Evolutionary conservation across 2,329 filamentous ascomycete species (phyloP), one percentile per base, ranked within the genome.

Genomic region (Rutstroemia sp.): DNA sequence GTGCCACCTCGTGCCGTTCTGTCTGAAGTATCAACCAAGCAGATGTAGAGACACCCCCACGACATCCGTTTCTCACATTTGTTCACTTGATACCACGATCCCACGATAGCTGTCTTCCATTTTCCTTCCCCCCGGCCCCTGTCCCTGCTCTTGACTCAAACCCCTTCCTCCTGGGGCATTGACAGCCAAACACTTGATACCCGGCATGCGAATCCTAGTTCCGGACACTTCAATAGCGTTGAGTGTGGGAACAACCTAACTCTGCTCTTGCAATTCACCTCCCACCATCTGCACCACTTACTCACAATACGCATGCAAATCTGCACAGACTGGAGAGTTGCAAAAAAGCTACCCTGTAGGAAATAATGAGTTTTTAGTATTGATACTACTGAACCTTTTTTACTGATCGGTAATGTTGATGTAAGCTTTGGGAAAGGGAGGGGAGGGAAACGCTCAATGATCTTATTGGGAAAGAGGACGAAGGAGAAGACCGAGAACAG

Each of bases 121-220:
- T 27, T 27, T 8, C 30, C 30, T 34, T 34, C 12, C 30, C 9
- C 8, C 9, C 1, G 8, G 10, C 30, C 30, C 30, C 30, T 27
- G 25, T 27, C 30, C 30, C 30, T 34, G 30, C 30, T 34, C 30
- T 34, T 34, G 30, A 34, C 30, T 34, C 30, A 34, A 34, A 34
- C 39, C 17, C 38, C 14, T 42, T 5, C 14, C 39, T 9, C 8
- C 17, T 42, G 25, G 38, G 10, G 21, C 23, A 54, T 8, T 14
- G 8, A n/a, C 44, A 8, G 21, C 44, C 39, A 42, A 42, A 42
- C 17, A 42, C 19, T 42, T 1, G 8, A n/a, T 3, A 56, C 47
- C 53, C 53, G 53, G 53, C 17, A 51, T 58, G 50, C 34, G 27
- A 48, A 64, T 60, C 62, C 64, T 62, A 45, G 64, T 59, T 54